Conservation (phyloP, 768 basidiomycete genomes). For the Tylopilus sp. region DNA sequence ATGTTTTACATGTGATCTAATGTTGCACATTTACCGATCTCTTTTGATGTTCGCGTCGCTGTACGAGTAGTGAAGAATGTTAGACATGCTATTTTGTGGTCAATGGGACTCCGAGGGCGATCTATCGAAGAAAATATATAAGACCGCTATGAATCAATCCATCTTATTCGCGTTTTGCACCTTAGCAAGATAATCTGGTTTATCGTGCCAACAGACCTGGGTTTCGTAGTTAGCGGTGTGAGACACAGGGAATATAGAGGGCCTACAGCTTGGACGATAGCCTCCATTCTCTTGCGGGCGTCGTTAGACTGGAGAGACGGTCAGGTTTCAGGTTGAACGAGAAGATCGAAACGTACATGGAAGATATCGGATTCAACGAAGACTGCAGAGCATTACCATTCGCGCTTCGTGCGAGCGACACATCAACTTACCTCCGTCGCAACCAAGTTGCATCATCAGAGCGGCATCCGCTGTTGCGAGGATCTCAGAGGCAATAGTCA, state of each 20-base stretch:
- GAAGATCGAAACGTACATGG: constrained; percentile 54
- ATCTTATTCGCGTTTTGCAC: constrained; percentile 33
- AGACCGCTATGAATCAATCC: no score
- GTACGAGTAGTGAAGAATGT: constrained; percentile 2
- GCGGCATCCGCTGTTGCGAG: constrained; percentile 82
- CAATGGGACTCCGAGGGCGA: constrained; percentile 31
- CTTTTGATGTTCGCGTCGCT: constrained; percentile 68
- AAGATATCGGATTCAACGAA: constrained; percentile 99
- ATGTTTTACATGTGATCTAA: constrained; percentile 35
- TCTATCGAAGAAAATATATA: constrained; percentile 62
- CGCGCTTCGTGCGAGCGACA: neutral
- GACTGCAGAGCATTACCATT: constrained; percentile 43
- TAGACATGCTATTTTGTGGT: neutral
- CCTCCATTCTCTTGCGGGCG: constrained; percentile 88
- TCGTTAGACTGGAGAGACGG: constrained; percentile 68
- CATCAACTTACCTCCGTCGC: constrained; percentile 77
- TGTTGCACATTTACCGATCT: constrained; percentile 38
- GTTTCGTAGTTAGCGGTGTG: constrained; percentile 3
- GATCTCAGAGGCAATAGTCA: neutral
- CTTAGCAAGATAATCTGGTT: constrained; percentile 88
- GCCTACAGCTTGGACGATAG: constrained; percentile 91
- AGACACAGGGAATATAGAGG: constrained; percentile 1
- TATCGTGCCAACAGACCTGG: constrained; percentile 91
- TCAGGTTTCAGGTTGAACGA: neutral
- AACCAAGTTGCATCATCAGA: constrained; percentile 97